Conservation (phyloP, 148 eudicot genomes). For the Cornus kousa region DNA sequence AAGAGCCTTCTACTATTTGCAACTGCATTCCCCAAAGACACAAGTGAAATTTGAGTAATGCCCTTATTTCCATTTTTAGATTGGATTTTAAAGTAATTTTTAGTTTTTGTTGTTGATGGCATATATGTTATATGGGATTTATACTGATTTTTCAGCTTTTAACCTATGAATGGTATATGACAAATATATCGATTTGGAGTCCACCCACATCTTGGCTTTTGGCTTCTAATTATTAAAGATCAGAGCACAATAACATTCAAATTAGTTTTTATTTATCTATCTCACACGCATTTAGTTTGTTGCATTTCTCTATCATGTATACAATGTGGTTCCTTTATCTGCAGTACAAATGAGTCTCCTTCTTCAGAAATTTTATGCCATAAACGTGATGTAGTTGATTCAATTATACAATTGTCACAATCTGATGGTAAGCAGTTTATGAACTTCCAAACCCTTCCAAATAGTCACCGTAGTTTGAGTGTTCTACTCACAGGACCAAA, state of each 20-base stretch:
- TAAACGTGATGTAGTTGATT: not conserved
- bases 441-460: not conserved
- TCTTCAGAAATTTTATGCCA: not conserved
- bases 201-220: not conserved
- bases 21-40: constrained; percentile 64
- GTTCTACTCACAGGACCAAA: not conserved
- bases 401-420: not conserved
- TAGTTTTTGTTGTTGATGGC: not conserved
- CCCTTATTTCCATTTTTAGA: not conserved
- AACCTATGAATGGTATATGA: not conserved
- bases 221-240: constrained; percentile 4
- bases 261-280: not conserved
- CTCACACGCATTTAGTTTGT: not conserved
- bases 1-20: constrained; percentile 72
- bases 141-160: not conserved
- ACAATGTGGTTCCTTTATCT: not conserved
- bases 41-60: constrained; percentile 57
- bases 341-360: not conserved
- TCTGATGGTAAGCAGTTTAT: not conserved
- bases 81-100: not conserved
- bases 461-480: not conserved
- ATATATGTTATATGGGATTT: not conserved
- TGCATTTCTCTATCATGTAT: not conserved
- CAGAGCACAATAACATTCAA: not conserved
- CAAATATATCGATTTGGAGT: not conserved